phyloP scores from a whole-genome alignment of 768 basidiomycete species.

The Russula foetens region DNA sequence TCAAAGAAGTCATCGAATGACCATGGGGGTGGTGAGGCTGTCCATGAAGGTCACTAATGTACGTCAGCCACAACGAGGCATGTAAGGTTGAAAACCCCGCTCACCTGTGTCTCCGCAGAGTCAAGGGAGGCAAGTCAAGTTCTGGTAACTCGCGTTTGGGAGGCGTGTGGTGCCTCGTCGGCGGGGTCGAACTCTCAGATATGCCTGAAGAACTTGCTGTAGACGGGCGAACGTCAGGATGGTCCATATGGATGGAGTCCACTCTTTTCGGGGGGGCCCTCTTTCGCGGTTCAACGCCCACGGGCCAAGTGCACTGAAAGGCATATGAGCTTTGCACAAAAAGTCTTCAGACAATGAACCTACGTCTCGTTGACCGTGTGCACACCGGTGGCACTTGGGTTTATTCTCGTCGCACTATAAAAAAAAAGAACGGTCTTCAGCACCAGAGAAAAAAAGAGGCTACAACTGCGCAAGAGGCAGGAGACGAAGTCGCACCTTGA shows the following conservation, averaged over 20 bases:
- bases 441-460: not conserved
- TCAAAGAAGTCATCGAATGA: constrained; percentile 18
- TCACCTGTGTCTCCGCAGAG: constrained; percentile 37
- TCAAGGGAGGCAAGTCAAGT: constrained; percentile 30
- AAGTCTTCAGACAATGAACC: constrained; percentile 21
- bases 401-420: constrained; percentile 84
- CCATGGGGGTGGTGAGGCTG: constrained; percentile 18
- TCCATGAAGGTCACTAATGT: constrained; percentile 22
- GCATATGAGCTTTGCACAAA: not conserved
- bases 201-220: constrained; percentile 69
- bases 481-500: constrained; percentile 61
- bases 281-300: constrained; percentile 65
- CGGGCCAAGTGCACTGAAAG: constrained; percentile 74
- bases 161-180: constrained; percentile 59
- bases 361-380: constrained; percentile 79
- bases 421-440: constrained; percentile 9
- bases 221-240: constrained; percentile 50
- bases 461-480: not conserved
- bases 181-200: constrained; percentile 65
- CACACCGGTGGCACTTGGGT: constrained; percentile 80
- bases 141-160: constrained; percentile 43
- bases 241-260: constrained; percentile 31
- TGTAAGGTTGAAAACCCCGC: not conserved
- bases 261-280: constrained; percentile 46
- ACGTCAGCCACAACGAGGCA: constrained; percentile 7